Conservation (phyloP, 306 rosid genomes). For the Glycyrrhiza uralensis region DNA sequence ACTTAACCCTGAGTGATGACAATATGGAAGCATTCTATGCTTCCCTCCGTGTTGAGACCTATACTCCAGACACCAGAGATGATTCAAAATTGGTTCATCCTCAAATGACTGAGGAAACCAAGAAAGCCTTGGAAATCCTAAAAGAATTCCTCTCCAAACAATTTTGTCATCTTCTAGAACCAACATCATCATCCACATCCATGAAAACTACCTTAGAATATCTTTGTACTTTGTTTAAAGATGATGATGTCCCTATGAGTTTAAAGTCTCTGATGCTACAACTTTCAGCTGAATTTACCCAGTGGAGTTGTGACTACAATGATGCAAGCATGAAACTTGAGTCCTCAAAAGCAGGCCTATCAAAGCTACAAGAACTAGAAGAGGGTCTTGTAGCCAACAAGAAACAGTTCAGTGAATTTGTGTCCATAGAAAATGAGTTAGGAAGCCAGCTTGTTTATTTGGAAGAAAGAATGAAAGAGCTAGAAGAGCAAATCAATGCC, state of each 20-base stretch:
- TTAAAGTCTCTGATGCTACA: neutral
- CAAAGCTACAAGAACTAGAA: neutral
- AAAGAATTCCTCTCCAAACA: neutral
- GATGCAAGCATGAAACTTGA: constrained; percentile 18
- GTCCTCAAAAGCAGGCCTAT: neutral
- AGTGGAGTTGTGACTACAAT: constrained; percentile 12
- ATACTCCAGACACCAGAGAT: neutral
- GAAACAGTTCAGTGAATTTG: neutral
- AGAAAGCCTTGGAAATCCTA: constrained; percentile 7
- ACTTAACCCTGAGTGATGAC: neutral
- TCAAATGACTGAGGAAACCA: constrained; percentile 13
- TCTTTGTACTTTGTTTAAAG: neutral
- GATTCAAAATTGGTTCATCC: neutral
- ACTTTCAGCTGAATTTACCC: neutral
- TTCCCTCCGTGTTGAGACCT: constrained; percentile 31
- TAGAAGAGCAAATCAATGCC: neutral
- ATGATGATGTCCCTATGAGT: neutral
- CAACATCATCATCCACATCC: neutral
- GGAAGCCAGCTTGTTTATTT: constrained; percentile 11
- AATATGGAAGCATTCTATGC: constrained; percentile 39
- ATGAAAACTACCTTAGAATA: neutral
- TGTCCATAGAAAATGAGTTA: constrained; percentile 18
- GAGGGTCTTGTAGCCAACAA: neutral
- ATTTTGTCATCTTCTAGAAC: neutral
- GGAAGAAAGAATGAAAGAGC: constrained; percentile 28